These are phyloP conservation scores for Aspergillus cristatus DNA, from an alignment of 495 filamentous ascomycete species.

Conservation along the genomic window DNA sequence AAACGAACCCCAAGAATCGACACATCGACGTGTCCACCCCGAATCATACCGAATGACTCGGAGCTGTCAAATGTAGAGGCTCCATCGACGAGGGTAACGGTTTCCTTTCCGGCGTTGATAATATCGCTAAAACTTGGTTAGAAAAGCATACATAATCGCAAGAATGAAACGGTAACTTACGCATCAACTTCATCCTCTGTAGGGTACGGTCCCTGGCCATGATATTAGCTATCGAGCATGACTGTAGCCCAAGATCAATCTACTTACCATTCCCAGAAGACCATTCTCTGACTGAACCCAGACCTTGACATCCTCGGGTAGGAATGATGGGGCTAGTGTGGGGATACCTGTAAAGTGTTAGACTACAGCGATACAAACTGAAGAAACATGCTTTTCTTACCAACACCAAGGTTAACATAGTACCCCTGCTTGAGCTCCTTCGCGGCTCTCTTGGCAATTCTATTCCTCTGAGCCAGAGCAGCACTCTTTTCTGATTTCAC, in stretches of 20 bases:
- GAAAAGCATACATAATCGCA: neutral
- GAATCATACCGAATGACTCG: constrained; percentile 92
- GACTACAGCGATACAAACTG: neutral
- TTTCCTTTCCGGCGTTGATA: constrained; percentile 93
- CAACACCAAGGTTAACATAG: constrained; percentile 89
- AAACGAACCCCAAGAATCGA: constrained; percentile 70
- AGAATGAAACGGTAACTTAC: constrained; percentile 15
- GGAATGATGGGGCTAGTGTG: constrained; percentile 75
- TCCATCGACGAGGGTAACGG: constrained; percentile 73
- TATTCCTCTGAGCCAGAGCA: constrained; percentile 60
- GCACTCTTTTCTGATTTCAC: constrained; percentile 48
- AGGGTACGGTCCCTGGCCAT: constrained; percentile 71
- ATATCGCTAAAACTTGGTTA: constrained; percentile 46
- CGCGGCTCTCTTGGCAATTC: constrained; percentile 73
- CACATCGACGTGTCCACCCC: constrained; percentile 76
- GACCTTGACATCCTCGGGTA: constrained; percentile 68
- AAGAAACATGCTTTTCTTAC: constrained; percentile 45
- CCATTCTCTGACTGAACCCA: constrained; percentile 90
- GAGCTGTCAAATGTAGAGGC: constrained; percentile 76
- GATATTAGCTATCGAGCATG: neutral
- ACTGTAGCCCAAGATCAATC: neutral
- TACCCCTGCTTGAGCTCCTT: constrained; percentile 93
- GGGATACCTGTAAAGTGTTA: constrained; percentile 50
- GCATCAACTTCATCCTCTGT: constrained; percentile 68
- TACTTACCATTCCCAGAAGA: constrained; percentile 63